Base-by-base conservation (phyloP, 352 stramenopile species). In the Lagenidium giganteum region DNA sequence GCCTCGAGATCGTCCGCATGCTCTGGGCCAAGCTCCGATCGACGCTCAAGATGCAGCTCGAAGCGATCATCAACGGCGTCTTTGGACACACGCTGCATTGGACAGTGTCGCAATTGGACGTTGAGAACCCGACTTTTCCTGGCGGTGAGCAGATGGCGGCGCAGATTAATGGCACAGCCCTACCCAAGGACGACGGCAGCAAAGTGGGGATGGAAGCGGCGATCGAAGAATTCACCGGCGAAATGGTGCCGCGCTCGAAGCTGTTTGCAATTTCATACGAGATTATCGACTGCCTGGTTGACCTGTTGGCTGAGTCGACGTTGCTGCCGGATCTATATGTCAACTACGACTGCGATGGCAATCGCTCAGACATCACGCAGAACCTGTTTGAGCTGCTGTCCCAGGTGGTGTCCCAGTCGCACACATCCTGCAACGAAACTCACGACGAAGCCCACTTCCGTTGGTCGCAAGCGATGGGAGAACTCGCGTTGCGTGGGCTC, bases 301-400 rank as follows among this genome's bases (percentile, higher is more conserved):
- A 99, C 47, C 93, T 99, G 37, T 95, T 96, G 31, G 68, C 91
- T 9, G 96, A 99, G 63, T 79, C 95, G 25, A 90, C 83, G 8
- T 57, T 99, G 2, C 84, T 99, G 41, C 82, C 95, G 4, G 96
- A 99, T 59, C 54, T 99, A 9, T 99, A 99, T 55, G 83, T 98
- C 24, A 99, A 99, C 57, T 99, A 99, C 67, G 97, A 99, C 67
- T 99, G 96, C 54, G 95, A 98, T 51, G 82, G 96, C n/a, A 87
- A 97, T 36, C 97, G 96, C 53, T 97, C 91, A 12, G 75, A 91
- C 41, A 49, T 91, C 17, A 81, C 66, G 25, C 66, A 86, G 20
- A 98, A 97, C 40, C 60, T 99, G 5, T 99, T 98, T 59, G 95
- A 98, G 42, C 67, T 87, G 4, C 82, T 99, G 38, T 93, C 86